Evolutionary conservation across 2,329 filamentous ascomycete genomes (phyloP), one percentile per base, ranked within the genome.

Genomic region (Blumeriella jaapii): DNA sequence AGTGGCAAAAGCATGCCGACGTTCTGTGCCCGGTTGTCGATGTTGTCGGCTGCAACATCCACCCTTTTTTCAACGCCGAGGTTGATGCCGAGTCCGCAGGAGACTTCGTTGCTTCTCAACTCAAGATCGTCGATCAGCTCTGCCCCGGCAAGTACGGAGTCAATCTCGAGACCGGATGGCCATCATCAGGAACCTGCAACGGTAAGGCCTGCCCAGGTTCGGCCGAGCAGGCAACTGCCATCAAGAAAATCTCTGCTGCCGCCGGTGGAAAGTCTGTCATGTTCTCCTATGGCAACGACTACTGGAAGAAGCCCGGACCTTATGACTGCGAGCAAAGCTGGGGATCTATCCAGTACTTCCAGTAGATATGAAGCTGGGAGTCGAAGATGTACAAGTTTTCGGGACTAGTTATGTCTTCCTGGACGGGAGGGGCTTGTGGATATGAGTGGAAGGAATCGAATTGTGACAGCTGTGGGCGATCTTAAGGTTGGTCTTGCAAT

Each of bases 111-210:
- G 62, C 68, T 47, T 56, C 67, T 51, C 78, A 94, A 69, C 72
- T 94, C 46, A 63, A 74, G 29, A 67, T 82, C 46, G 76, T 93
- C 44, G 63, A 74, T 56, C 57, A 59, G 29, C 64, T 84, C 50
- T 96, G 89, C 73, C 58, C 66, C 25, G 71, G 70, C 56, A 82
- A 82, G 67, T 63, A 72, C 23, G 78, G 78, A 48, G 75, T 84
- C 67, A 84, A 89, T 64, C 69, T 93, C 50, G 89, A 96, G 76
- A 82, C 81, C 38, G 89, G 89, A 53, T 96, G 87, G 86, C 89
- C 89, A 46, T 76, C 65, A 35, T 48, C 57, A 6, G 87, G 87
- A 56, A 51, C 59, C 18, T 60, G 72, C 63, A 89, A 91, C 62
- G 84, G 83, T 41, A 55, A 55, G 13, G 86, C 86, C 39, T 65